These are phyloP conservation scores for Rhynchospora breviuscula DNA, from an alignment of 176 grass and related monocot genomes.

Conservation along the genomic window DNA sequence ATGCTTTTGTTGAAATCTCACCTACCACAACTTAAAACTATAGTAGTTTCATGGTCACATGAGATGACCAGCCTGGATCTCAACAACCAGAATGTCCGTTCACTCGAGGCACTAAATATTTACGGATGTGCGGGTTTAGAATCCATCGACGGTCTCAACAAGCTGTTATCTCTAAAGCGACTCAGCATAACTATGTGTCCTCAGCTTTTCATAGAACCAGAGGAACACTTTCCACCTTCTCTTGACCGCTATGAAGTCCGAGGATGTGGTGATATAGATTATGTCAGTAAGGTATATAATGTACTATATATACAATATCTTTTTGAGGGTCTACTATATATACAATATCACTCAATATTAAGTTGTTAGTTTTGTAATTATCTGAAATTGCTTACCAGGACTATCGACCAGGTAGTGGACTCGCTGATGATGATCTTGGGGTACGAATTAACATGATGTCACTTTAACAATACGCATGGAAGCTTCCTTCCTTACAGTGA, in stretches of 20 bases:
- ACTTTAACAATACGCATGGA: not conserved
- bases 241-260: conserved; percentile 8
- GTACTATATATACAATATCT: not conserved
- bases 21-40: conserved; percentile 22
- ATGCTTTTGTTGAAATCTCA: conserved; percentile 4
- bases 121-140: not conserved
- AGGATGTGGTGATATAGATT: conserved; percentile 7
- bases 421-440: not conserved
- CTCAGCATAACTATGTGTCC: conserved; percentile 8
- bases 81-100: not conserved
- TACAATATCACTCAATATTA: not conserved
- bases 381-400: not conserved
- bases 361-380: not conserved
- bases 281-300: not conserved
- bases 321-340: too few species aligned
- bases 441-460: conserved; percentile 10
- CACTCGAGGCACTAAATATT: not conserved
- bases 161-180: not conserved
- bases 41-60: conserved; percentile 13
- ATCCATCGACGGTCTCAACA: not conserved
- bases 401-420: not conserved
- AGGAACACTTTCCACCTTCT: not conserved
- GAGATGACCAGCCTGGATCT: not conserved
- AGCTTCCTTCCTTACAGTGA: not conserved
- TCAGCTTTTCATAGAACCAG: not conserved